A percentile compares a stretch with the other conserved stretches of the same genome.
Conservation (phyloP, 2,329 filamentous ascomycete species). For the Metarhizium sp. region DNA sequence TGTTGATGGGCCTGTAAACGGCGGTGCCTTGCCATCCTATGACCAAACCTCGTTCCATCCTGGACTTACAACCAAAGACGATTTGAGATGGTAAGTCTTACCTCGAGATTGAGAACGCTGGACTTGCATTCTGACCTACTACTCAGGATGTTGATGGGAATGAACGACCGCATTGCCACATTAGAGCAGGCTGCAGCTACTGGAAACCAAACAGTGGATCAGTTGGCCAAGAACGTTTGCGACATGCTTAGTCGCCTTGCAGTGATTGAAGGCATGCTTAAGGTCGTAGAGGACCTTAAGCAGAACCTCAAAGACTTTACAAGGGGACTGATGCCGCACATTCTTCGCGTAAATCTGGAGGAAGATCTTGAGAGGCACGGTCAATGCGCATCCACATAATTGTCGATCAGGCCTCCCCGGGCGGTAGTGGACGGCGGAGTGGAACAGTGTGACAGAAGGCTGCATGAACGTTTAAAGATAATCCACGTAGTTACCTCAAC, state of each 20-base stretch:
- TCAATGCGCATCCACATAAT: no score
- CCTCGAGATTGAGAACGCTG: neutral
- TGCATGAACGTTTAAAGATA: neutral
- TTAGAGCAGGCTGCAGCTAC: neutral
- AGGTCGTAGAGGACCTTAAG: constrained; percentile 3
- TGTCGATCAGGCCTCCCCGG: no score
- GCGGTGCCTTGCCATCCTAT: neutral
- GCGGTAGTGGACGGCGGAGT: no score
- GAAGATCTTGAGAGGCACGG: neutral
- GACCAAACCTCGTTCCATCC: neutral
- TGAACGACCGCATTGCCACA: neutral
- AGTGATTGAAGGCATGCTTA: neutral
- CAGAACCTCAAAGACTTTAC: constrained; percentile 3
- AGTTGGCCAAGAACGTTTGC: neutral
- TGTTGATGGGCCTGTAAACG: neutral
- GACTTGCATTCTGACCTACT: neutral
- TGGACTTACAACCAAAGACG: neutral
- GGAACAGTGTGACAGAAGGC: neutral
- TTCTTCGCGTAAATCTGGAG: neutral
- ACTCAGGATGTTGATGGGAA: neutral
- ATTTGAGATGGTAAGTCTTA: neutral
- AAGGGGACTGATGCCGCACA: constrained; percentile 1
- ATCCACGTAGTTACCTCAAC: no score
- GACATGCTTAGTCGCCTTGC: neutral
- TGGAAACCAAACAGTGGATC: neutral